Evolutionary conservation across 1,284 basidiomycete genomes (phyloP), one percentile per base, ranked within the genome.

Genomic region (Sporisorium scitamineum): DNA sequence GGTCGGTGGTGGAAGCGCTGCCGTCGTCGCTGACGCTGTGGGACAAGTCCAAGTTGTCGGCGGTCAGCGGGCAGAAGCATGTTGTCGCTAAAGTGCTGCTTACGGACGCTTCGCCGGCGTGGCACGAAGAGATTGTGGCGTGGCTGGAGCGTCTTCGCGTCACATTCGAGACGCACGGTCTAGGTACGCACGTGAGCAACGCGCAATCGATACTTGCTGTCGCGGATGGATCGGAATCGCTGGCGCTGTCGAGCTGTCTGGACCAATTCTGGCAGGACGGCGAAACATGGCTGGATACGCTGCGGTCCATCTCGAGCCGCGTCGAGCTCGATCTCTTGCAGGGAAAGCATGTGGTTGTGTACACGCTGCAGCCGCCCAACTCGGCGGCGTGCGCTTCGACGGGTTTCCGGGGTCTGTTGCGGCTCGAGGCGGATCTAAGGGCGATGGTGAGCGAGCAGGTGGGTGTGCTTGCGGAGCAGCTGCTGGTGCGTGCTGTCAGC

Each of bases 41-140:
- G 81, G 80, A 83, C 65, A 83, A 83, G 65, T 71, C 81, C 9
- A 77, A 72, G 48, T 61, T 83, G 5, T 62, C 70, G 18, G 66
- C 80, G 0, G 79, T 76, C 18, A 70, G 80, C 22, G 81, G 80
- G 10, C 69, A 55, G 22, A 80, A 80, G 57, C 62, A 75, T 20
- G 58, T 80, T 5, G 61, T 75, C 1, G 78, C 73, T n/a, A 76
- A 78, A 54, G 71, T 76, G 26, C 59, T 82, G 16, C 61, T 79
- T 44, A 62, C 66, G 2, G 62, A 71, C 14, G 66, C 64, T 22
- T 74, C 73, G 16, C 57, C 68, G 1, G 69, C 60, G 9, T 71
- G 75, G 76, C 53, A 65, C 51, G 58, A 67, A 18, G 76, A 81
- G 59, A 69, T 78, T 20, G 45, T 58, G 7, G 58, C 61, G 7